These are phyloP conservation scores for Zalaria obscura DNA, from an alignment of 2,329 filamentous ascomycete species.

Conservation along the genomic window DNA sequence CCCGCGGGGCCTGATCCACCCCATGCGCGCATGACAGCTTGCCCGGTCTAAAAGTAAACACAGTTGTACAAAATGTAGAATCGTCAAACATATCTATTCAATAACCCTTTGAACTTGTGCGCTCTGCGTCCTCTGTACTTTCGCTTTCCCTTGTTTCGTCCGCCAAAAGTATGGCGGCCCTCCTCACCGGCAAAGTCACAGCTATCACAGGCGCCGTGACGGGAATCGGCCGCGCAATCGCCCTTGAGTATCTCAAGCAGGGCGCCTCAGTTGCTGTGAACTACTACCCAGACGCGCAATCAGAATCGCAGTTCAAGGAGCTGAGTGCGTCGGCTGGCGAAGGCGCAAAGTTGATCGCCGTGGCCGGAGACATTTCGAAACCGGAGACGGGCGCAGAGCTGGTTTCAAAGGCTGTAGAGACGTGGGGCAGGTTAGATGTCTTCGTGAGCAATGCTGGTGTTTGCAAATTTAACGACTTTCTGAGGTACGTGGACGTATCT, in stretches of 20 bases:
- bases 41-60: too few relatives aligned
- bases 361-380: conserved; percentile 64
- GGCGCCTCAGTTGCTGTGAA: conserved; percentile 71
- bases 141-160: too few relatives aligned
- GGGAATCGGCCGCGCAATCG: conserved; percentile 67
- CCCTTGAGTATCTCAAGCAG: conserved; percentile 62
- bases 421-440: conserved; percentile 43
- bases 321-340: conserved; percentile 28
- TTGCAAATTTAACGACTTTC: conserved; percentile 76
- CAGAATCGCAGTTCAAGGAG: conserved; percentile 29
- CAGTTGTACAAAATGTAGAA: too few relatives aligned
- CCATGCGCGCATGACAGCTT: too few relatives aligned
- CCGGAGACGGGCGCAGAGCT: conserved; percentile 56
- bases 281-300: conserved; percentile 49
- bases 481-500: conserved; percentile 37
- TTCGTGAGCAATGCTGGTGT: conserved; percentile 84
- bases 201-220: conserved; percentile 17
- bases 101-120: too few relatives aligned
- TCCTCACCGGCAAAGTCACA: conserved; percentile 15
- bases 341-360: conserved; percentile 40
- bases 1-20: too few relatives aligned
- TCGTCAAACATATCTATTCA: too few relatives aligned
- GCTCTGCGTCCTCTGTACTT: too few relatives aligned
- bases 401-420: conserved; percentile 49
- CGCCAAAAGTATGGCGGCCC: not conserved